A percentile compares a stretch with the other conserved stretches of the same genome.
These are phyloP conservation scores for Trypanosomatidae sp. DNA, from an alignment of 208 protist species.

Conservation along the genomic window DNA sequence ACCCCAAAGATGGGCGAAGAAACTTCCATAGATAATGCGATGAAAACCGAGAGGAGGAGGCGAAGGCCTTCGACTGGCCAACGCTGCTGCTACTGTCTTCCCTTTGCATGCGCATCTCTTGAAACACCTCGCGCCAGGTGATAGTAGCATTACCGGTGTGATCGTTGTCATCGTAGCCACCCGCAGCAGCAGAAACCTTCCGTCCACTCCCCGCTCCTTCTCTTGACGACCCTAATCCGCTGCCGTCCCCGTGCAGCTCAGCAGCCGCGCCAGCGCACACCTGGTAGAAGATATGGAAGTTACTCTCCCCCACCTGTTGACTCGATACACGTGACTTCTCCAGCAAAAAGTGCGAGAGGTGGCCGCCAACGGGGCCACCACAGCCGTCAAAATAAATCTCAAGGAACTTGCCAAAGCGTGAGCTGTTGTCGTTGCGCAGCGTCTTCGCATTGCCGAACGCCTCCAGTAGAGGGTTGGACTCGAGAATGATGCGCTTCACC, in stretches of 20 bases:
- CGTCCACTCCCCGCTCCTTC: neutral
- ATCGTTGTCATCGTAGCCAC: neutral
- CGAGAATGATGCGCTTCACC: conserved; percentile 93
- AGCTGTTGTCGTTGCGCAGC: conserved; percentile 92
- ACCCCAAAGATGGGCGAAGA: conserved; percentile 13
- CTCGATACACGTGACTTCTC: conserved; percentile 91
- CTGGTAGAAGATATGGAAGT: conserved; percentile 98
- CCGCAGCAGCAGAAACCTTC: neutral
- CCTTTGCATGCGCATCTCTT: conserved; percentile 22
- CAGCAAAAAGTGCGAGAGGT: conserved; percentile 89
- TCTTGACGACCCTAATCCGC: neutral
- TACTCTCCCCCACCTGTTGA: conserved; percentile 90
- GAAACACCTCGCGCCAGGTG: conserved; percentile 21
- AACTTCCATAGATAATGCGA: conserved; percentile 20
- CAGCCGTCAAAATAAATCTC: conserved; percentile 86
- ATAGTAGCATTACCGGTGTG: neutral
- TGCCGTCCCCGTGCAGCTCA: conserved; percentile 5
- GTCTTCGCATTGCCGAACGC: conserved; percentile 94
- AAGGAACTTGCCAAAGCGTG: conserved; percentile 94
- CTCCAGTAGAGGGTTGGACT: conserved; percentile 91
- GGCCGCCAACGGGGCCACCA: conserved; percentile 80
- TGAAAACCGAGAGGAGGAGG: neutral
- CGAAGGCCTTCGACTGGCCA: neutral
- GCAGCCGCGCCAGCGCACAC: conserved; percentile 56
- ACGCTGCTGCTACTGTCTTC: neutral